These are phyloP conservation scores for Candida bentonensis DNA, from an alignment of 805 yeast species.

Conservation along the genomic window DNA sequence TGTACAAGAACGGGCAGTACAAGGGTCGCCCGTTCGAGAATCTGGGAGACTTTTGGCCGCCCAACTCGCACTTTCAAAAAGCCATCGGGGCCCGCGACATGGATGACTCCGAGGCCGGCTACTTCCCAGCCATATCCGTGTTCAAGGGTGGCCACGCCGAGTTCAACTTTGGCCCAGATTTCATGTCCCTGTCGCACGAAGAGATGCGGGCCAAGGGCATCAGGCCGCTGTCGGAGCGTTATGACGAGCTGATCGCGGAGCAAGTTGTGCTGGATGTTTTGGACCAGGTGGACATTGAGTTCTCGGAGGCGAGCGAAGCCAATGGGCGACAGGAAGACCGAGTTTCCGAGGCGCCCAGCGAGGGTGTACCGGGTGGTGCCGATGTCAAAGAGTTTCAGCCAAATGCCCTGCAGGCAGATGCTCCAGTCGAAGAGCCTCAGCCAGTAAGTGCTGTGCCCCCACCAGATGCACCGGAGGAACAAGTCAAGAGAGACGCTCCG, in stretches of 20 bases:
- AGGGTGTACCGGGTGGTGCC: background rate
- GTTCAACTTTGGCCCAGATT: constrained; percentile 54
- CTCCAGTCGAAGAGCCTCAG: background rate
- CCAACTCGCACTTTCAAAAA: constrained; percentile 36
- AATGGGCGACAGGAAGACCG: background rate
- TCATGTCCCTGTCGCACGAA: constrained; percentile 31
- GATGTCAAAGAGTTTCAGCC: background rate
- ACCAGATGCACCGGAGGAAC: background rate
- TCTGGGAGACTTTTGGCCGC: constrained; percentile 66
- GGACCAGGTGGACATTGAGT: constrained; percentile 57
- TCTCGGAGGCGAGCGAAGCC: constrained; percentile 5
- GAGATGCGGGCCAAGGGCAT: constrained; percentile 16
- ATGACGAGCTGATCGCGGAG: constrained; percentile 58
- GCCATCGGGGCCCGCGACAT: constrained; percentile 14
- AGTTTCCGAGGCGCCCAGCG: background rate
- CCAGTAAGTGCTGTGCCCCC: background rate
- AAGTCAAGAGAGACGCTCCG: background rate
- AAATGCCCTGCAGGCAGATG: background rate
- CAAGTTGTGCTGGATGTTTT: constrained; percentile 72
- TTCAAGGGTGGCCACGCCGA: constrained; percentile 66
- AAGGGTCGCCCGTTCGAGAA: constrained; percentile 54
- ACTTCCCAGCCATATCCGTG: constrained; percentile 80
- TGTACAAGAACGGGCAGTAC: constrained; percentile 65
- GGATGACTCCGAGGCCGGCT: constrained; percentile 81
- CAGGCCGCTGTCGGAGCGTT: constrained; percentile 43